Conservation (phyloP, 768 basidiomycete genomes). For the Agaricus subrufescens region DNA sequence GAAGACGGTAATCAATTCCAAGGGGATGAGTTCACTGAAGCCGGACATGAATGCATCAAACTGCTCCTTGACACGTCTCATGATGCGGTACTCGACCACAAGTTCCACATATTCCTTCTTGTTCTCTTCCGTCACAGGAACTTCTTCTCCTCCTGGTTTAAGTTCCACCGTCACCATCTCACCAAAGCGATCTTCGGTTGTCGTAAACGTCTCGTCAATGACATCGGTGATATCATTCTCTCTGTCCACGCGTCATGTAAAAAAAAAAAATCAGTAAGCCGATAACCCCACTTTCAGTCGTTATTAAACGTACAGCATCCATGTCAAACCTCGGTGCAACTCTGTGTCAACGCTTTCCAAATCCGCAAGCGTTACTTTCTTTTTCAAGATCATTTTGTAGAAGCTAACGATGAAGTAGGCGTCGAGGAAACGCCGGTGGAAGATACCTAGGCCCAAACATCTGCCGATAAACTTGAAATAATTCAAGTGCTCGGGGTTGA, state of each 20-base stretch:
- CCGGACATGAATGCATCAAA: conserved; percentile 99
- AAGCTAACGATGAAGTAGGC: conserved; percentile 99
- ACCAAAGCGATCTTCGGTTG: conserved; percentile 95
- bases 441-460: conserved; percentile 92
- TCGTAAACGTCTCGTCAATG: conserved; percentile 97
- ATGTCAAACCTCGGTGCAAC: conserved; percentile 89
- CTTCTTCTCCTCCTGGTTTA: conserved; percentile 80
- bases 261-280: background rate
- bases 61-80: conserved; percentile 95
- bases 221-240: conserved; percentile 98
- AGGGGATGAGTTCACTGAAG: conserved; percentile 98
- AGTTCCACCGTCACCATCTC: conserved; percentile 97
- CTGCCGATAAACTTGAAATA: conserved; percentile 99
- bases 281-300: conserved; percentile 7
- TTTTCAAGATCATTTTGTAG: conserved; percentile 99
- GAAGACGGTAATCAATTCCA: conserved; percentile 96
- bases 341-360: conserved; percentile 97
- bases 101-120: conserved; percentile 97
- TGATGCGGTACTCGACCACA: conserved; percentile 96
- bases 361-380: conserved; percentile 92
- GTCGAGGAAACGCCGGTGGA: conserved; percentile 98
- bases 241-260: conserved; percentile 30
- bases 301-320: conserved; percentile 83
- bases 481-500: conserved; percentile 98
- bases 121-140: conserved; percentile 93